These are phyloP conservation scores for Zygosaccharomyces lentus DNA, from an alignment of 805 yeast species.

Conservation along the genomic window DNA sequence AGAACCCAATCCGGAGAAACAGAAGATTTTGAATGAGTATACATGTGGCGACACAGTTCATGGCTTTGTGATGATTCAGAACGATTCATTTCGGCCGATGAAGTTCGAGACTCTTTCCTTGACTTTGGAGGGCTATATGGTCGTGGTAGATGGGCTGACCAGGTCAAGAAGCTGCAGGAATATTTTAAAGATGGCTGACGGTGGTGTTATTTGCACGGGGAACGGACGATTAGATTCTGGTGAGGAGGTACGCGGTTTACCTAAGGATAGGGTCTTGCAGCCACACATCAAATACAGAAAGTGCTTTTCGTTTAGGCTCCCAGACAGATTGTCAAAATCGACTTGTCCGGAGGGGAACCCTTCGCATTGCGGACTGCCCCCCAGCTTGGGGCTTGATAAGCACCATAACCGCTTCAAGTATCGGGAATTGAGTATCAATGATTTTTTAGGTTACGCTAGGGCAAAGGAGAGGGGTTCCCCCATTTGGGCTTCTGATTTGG, in stretches of 20 bases:
- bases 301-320: conserved; percentile 53
- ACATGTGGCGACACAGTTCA: conserved; percentile 52
- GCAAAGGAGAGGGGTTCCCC: conserved; percentile 49
- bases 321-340: conserved; percentile 47
- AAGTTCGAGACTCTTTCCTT: conserved; percentile 57
- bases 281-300: conserved; percentile 51
- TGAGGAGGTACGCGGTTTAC: conserved; percentile 36
- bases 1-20: neutral
- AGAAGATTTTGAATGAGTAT: conserved; percentile 41
- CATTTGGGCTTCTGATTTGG: conserved; percentile 44
- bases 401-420: neutral
- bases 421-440: conserved; percentile 29
- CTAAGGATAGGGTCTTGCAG: conserved; percentile 41
- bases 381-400: conserved; percentile 39
- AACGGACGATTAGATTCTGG: neutral
- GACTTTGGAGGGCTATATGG: conserved; percentile 49
- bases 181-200: conserved; percentile 39
- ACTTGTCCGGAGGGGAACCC: conserved; percentile 43
- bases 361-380: conserved; percentile 36
- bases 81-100: conserved; percentile 38
- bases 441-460: conserved; percentile 53
- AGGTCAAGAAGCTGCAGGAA: conserved; percentile 13
- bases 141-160: conserved; percentile 20
- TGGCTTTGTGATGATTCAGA: conserved; percentile 46
- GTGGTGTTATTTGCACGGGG: conserved; percentile 42